Conservation (phyloP, 768 basidiomycete species). For the Rhodosporidiobolus sp. region DNA sequence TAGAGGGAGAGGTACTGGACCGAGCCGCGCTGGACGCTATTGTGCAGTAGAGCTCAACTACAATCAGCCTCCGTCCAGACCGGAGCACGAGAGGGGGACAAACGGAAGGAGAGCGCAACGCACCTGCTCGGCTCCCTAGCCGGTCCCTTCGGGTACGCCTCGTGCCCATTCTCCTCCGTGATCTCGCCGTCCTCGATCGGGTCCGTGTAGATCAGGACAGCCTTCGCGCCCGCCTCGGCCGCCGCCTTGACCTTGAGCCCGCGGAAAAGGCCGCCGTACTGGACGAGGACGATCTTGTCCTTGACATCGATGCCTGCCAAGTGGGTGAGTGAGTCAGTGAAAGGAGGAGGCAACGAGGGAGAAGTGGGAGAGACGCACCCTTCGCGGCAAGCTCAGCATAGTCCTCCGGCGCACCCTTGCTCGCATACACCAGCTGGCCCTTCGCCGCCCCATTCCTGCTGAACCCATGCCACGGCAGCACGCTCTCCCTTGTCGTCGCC, state of each 20-base stretch:
- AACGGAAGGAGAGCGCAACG: not conserved
- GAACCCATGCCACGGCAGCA: slow-evolving; percentile 83
- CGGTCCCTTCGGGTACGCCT: slow-evolving; percentile 72
- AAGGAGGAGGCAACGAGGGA: not conserved
- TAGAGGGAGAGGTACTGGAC: slow-evolving; percentile 68
- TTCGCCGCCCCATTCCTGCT: slow-evolving; percentile 71
- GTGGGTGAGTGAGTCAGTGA: slow-evolving; percentile 2
- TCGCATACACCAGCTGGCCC: slow-evolving; percentile 57
- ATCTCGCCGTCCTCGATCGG: slow-evolving; percentile 43
- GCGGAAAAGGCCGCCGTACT: slow-evolving; percentile 70
- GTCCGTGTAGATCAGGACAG: slow-evolving; percentile 43
- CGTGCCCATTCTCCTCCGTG: slow-evolving; percentile 24
- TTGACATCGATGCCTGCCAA: slow-evolving; percentile 64
- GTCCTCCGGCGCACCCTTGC: slow-evolving; percentile 73
- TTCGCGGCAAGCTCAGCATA: slow-evolving; percentile 63
- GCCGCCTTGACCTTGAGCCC: slow-evolving; percentile 87
- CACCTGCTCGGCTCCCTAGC: slow-evolving; percentile 73
- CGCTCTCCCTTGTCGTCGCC: slow-evolving; percentile 64
- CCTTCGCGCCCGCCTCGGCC: slow-evolving; percentile 33
- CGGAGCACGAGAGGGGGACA: not conserved
- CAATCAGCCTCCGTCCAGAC: not conserved
- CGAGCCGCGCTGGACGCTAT: slow-evolving; percentile 73
- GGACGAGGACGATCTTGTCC: slow-evolving; percentile 69
- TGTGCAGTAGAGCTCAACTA: not conserved
- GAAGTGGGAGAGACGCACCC: slow-evolving; percentile 49